Percentiles rank a stretch among this genome's conserved stretches.
phyloP scores from a whole-genome alignment of 306 rosid species.

The Ormosia semicastrata region DNA sequence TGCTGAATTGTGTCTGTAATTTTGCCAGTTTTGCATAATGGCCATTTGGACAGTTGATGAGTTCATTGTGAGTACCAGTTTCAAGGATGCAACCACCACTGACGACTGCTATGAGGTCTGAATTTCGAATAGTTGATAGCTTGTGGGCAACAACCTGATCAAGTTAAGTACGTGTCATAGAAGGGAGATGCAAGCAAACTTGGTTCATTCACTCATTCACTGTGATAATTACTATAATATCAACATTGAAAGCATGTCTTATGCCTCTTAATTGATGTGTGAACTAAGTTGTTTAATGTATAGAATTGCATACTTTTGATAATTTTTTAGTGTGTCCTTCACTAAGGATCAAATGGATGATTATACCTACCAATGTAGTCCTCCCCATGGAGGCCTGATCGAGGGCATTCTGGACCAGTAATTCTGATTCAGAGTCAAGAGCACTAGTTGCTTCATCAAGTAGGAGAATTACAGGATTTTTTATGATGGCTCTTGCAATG shows the following conservation, averaged over 20 bases:
- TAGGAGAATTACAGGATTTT: conserved; percentile 82
- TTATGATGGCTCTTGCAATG: conserved; percentile 90
- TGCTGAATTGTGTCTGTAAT: conserved; percentile 71
- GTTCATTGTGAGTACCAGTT: conserved; percentile 73
- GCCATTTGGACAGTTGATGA: conserved; percentile 59
- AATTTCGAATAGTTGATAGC: conserved; percentile 85
- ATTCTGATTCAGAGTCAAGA: conserved; percentile 92
- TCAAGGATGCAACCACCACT: conserved; percentile 70
- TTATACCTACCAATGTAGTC: conserved; percentile 72
- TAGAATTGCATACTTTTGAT: background rate
- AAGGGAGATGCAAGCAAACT: background rate
- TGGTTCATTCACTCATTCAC: background rate
- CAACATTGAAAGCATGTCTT: background rate
- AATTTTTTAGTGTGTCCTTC: background rate
- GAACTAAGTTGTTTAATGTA: background rate
- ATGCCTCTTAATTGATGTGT: background rate
- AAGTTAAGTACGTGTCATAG: conserved; percentile 1
- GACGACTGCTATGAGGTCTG: conserved; percentile 81
- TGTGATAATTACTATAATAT: background rate
- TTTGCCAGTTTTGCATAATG: conserved; percentile 81
- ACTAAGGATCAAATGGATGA: background rate
- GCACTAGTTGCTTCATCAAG: conserved; percentile 99
- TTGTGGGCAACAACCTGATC: conserved; percentile 94
- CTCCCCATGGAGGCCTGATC: conserved; percentile 97
- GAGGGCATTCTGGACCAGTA: conserved; percentile 87